phyloP scores from a whole-genome alignment of 1,284 basidiomycete species.

The Trichosporon ovoides region DNA sequence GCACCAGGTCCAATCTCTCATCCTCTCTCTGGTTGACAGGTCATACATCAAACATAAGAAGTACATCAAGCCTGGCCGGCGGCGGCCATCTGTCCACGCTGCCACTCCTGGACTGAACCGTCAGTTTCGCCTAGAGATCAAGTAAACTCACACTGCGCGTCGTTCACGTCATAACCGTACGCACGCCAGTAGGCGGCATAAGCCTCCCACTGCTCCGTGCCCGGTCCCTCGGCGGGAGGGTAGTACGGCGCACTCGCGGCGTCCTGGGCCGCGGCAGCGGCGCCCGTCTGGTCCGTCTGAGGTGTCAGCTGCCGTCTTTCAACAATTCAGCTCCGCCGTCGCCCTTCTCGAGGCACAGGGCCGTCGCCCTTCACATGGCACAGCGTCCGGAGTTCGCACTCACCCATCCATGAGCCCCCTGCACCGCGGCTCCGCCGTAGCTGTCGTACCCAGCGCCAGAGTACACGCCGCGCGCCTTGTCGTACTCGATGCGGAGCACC shows the following conservation, averaged over 20 bases:
- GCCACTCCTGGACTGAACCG: constrained; percentile 43
- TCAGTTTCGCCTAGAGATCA: background rate
- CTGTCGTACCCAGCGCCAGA: constrained; percentile 55
- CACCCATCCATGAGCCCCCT: constrained; percentile 70
- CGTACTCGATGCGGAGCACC: constrained; percentile 77
- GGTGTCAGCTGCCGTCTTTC: too few relatives aligned
- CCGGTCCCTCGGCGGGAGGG: constrained; percentile 47
- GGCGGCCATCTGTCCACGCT: constrained; percentile 33
- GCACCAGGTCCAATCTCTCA: too few relatives aligned
- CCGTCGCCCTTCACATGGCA: too few relatives aligned
- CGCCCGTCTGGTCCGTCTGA: constrained; percentile 34
- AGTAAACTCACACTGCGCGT: constrained; percentile 44
- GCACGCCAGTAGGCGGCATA: constrained; percentile 57
- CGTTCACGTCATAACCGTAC: constrained; percentile 81
- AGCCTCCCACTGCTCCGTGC: constrained; percentile 46
- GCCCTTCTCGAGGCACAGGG: too few relatives aligned
- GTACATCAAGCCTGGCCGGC: background rate
- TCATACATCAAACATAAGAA: too few relatives aligned
- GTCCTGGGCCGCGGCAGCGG: constrained; percentile 30
- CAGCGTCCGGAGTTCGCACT: too few relatives aligned
- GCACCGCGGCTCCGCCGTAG: constrained; percentile 44
- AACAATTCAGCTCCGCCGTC: too few relatives aligned
- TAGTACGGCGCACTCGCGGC: constrained; percentile 41
- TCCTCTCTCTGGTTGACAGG: too few relatives aligned
- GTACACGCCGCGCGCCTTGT: constrained; percentile 58